Evolutionary conservation across 768 basidiomycete species (phyloP).

Genomic region (Filobasidium floriforme): DNA sequence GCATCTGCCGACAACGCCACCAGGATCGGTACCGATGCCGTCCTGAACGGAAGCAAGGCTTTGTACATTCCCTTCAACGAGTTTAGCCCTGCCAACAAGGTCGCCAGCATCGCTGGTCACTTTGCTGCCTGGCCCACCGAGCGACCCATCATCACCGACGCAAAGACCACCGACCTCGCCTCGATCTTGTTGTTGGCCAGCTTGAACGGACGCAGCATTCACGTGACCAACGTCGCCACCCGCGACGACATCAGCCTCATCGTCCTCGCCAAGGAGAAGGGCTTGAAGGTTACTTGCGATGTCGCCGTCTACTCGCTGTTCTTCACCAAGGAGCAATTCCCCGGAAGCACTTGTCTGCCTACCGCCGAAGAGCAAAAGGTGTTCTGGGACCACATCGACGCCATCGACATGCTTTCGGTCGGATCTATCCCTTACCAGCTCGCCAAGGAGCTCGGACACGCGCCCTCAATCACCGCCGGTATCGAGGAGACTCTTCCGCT

Average conservation of each 20-base stretch:
- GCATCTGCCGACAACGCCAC: conserved; percentile 63
- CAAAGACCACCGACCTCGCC: conserved; percentile 82
- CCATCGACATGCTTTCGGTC: conserved; percentile 84
- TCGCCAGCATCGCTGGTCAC: conserved; percentile 72
- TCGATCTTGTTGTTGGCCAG: conserved; percentile 90
- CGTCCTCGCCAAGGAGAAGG: conserved; percentile 85
- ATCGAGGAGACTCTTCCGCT: conserved; percentile 80
- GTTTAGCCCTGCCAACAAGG: conserved; percentile 48
- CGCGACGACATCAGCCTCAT: conserved; percentile 83
- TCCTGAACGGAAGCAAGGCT: conserved; percentile 70
- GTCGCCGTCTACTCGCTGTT: conserved; percentile 86
- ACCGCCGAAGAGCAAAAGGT: conserved; percentile 66
- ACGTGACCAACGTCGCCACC: conserved; percentile 80
- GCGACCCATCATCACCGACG: conserved; percentile 90
- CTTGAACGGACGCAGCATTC: conserved; percentile 76
- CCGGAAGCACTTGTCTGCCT: conserved; percentile 59
- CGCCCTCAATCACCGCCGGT: conserved; percentile 65
- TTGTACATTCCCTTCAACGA: conserved; percentile 74
- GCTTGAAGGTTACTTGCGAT: conserved; percentile 91
- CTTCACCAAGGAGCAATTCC: conserved; percentile 70
- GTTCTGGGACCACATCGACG: conserved; percentile 74
- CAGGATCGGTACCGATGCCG: conserved; percentile 54
- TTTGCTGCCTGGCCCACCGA: conserved; percentile 84
- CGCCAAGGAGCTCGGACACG: conserved; percentile 57
- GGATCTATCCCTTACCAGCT: conserved; percentile 75